Conservation (phyloP, 1,139 yeast species). For the Yamadazyma conglobata region DNA sequence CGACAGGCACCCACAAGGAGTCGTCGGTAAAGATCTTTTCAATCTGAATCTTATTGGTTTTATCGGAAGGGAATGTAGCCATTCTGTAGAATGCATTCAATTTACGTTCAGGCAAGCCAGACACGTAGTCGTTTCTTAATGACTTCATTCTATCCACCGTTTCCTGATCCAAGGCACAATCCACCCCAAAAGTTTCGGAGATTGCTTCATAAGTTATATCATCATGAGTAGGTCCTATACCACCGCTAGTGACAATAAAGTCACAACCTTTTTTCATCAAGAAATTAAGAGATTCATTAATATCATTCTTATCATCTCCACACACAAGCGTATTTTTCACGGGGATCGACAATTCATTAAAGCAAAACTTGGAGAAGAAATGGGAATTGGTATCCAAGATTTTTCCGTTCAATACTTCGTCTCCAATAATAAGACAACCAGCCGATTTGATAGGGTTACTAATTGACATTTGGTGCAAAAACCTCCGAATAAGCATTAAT, state of each 20-base stretch:
- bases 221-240: conserved; percentile 88
- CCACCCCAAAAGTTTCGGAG: conserved; percentile 58
- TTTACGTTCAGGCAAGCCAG: conserved; percentile 41
- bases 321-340: conserved; percentile 66
- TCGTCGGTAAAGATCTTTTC: conserved; percentile 51
- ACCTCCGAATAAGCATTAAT: no score
- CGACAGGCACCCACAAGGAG: conserved; percentile 80
- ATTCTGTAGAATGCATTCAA: conserved; percentile 62
- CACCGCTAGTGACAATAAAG: conserved; percentile 76
- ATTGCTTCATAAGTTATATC: conserved; percentile 77
- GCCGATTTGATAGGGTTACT: conserved; percentile 24
- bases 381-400: conserved; percentile 75
- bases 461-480: no score
- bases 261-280: conserved; percentile 52
- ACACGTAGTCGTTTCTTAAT: conserved; percentile 41
- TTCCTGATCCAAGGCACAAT: conserved; percentile 49
- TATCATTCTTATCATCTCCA: conserved; percentile 72
- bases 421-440: conserved; percentile 69
- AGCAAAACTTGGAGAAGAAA: conserved; percentile 68
- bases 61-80: conserved; percentile 64
- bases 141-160: conserved; percentile 59
- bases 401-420: conserved; percentile 86
- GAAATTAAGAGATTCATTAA: conserved; percentile 47
- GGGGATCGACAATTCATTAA: conserved; percentile 47
- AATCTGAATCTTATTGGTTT: conserved; percentile 39